Percentiles rank a stretch among this genome's conserved stretches.
These are phyloP conservation scores for Porcisia hertigi DNA, from an alignment of 208 protist genomes.

Conservation along the genomic window DNA sequence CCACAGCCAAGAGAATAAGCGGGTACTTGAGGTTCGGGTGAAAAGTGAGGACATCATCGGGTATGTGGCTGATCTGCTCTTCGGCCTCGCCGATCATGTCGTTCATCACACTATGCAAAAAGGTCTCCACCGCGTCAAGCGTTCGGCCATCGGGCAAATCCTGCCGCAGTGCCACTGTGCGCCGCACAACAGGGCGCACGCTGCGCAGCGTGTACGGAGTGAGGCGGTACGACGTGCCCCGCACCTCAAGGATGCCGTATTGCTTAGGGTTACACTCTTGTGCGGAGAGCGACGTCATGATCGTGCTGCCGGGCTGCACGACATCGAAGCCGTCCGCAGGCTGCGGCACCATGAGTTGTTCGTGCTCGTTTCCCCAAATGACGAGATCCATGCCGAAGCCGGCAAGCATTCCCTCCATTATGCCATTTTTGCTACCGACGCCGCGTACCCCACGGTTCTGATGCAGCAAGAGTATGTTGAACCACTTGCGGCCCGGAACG, in stretches of 20 bases:
- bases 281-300: slow-evolving; percentile 94
- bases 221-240: slow-evolving; percentile 81
- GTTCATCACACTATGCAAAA: slow-evolving; percentile 67
- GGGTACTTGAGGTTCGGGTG: slow-evolving; percentile 86
- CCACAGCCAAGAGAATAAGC: slow-evolving; percentile 81
- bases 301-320: slow-evolving; percentile 96
- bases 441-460: slow-evolving; percentile 95
- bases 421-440: slow-evolving; percentile 78
- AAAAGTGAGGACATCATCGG: slow-evolving; percentile 75
- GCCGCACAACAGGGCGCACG: slow-evolving; percentile 93
- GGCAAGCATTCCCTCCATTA: slow-evolving; percentile 93
- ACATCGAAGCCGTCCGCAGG: slow-evolving; percentile 90
- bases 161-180: slow-evolving; percentile 74
- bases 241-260: slow-evolving; percentile 87
- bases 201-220: slow-evolving; percentile 88
- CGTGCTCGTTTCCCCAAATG: slow-evolving; percentile 99
- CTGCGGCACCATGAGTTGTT: slow-evolving; percentile 94
- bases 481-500: slow-evolving; percentile 84
- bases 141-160: slow-evolving; percentile 60
- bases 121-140: slow-evolving; percentile 85
- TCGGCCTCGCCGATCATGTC: slow-evolving; percentile 86
- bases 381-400: slow-evolving; percentile 96
- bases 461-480: slow-evolving; percentile 97
- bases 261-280: slow-evolving; percentile 96
- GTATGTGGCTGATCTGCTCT: slow-evolving; percentile 62